These are phyloP conservation scores for Brassica juncea DNA, from an alignment of 345 rosid species.

Conservation along the genomic window DNA sequence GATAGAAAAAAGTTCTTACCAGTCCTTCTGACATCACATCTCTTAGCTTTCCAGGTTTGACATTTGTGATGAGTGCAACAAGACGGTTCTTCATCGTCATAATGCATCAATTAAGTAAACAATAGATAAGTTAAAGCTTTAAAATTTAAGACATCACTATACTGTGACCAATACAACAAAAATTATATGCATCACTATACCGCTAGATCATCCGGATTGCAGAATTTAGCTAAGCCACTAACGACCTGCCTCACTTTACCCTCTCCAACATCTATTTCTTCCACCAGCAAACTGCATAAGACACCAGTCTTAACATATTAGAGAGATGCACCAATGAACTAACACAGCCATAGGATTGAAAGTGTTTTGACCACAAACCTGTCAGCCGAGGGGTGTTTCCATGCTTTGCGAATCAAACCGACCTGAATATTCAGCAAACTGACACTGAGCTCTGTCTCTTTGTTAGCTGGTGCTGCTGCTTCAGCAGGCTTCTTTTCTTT, in stretches of 20 bases:
- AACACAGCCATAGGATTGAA: constrained; percentile 11
- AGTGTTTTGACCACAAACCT: constrained; percentile 54
- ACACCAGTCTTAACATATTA: constrained; percentile 1
- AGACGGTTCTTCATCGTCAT: constrained; percentile 63
- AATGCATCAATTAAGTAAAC: constrained; percentile 29
- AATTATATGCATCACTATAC: constrained; percentile 41
- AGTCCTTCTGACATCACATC: constrained; percentile 94
- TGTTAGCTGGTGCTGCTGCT: constrained; percentile 55
- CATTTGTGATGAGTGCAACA: constrained; percentile 86
- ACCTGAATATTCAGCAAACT: constrained; percentile 86
- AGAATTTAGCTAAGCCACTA: constrained; percentile 94
- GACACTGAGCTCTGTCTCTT: constrained; percentile 79
- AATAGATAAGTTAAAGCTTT: constrained; percentile 23
- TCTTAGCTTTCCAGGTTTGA: constrained; percentile 95
- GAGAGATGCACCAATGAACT: neutral
- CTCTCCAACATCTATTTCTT: constrained; percentile 93
- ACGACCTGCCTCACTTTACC: constrained; percentile 91
- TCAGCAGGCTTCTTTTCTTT: constrained; percentile 64
- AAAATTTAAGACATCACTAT: constrained; percentile 2
- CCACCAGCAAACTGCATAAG: constrained; percentile 80
- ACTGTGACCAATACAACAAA: neutral
- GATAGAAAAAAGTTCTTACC: constrained; percentile 50
- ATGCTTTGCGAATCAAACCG: constrained; percentile 84
- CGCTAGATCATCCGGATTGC: constrained; percentile 74
- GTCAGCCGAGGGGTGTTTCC: constrained; percentile 99